Evolutionary conservation across 148 eudicot species (phyloP).

Genomic region (Rhododendron mucronatum): DNA sequence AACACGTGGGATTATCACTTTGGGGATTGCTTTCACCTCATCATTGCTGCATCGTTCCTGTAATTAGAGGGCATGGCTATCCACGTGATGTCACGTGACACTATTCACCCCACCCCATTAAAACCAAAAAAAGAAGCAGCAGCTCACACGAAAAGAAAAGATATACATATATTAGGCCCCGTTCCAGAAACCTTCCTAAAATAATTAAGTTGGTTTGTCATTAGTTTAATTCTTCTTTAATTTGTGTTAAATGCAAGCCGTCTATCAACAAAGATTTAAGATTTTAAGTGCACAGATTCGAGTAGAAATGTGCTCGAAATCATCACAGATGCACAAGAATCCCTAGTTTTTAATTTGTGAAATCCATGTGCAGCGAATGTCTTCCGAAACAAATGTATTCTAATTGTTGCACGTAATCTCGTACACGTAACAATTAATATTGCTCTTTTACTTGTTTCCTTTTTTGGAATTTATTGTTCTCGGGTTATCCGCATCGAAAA

Average conservation of each 20-base stretch:
- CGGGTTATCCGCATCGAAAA: not conserved
- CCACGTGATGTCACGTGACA: not conserved
- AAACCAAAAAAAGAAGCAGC: not conserved
- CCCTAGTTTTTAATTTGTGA: not conserved
- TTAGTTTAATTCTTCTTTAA: not conserved
- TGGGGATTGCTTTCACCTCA: conserved; percentile 3
- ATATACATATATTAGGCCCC: not conserved
- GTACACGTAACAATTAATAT: too few relatives aligned
- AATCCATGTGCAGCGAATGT: not conserved
- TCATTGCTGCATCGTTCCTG: not conserved
- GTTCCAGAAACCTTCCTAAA: too few relatives aligned
- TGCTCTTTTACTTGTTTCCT: not conserved
- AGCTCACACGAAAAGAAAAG: not conserved
- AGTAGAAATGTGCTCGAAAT: not conserved
- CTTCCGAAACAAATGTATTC: not conserved
- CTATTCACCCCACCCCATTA: not conserved
- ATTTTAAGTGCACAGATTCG: not conserved
- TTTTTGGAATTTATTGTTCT: not conserved
- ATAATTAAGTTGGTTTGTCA: too few relatives aligned
- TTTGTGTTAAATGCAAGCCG: not conserved
- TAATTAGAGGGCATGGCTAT: not conserved
- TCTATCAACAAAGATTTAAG: too few relatives aligned
- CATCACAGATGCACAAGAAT: not conserved
- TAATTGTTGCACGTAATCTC: too few relatives aligned
- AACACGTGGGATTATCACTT: not conserved